Base-by-base conservation (phyloP, 768 basidiomycete species). In the Mycena filopes region DNA sequence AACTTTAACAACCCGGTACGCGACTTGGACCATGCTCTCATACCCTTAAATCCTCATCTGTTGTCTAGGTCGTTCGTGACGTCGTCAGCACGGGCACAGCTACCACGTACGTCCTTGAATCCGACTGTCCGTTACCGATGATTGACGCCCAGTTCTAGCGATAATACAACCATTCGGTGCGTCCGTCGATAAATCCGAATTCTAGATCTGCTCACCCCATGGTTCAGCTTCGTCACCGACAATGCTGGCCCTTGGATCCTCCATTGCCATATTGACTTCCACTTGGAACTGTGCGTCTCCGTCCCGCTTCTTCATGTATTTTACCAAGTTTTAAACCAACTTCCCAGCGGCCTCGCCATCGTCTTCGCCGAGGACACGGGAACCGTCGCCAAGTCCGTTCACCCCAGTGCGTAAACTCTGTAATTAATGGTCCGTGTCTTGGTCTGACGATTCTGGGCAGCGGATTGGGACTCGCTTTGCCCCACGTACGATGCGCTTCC, bases 181-280 rank as follows among this genome's bases (percentile, higher is more conserved):
- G n/a, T n/a, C n/a, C n/a, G n/a, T n/a, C n/a, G n/a, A n/a, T n/a
- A n/a, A n/a, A n/a, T n/a, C n/a, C n/a, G n/a, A n/a, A n/a, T n/a
- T n/a, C n/a, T n/a, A n/a, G n/a, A n/a, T n/a, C n/a, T n/a, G n/a
- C n/a, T n/a, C n/a, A n/a, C n/a, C n/a, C n/a, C n/a, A n/a, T n/a
- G n/a, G n/a, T n/a, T n/a, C n/a, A n/a, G n/a, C 23, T 87, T 84
- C 77, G 69, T 76, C 29, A 82, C 87, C 10, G 84, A 89, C 73
- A 88, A 67, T 25, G 61, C 60, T 23, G 66, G 66, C 21, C 66
- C 66, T 0, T 63, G 61, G 61, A 55, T 63, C 61, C 54, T 63
- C 1, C 61, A 63, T 38, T 63, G 64, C 62, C 77, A 78, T 60
- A 75, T 78, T 50, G 76, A 72, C 38, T 77, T 73, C 72, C 76